phyloP scores from a whole-genome alignment of 148 eudicot species.

The Talinum fruticosum region DNA sequence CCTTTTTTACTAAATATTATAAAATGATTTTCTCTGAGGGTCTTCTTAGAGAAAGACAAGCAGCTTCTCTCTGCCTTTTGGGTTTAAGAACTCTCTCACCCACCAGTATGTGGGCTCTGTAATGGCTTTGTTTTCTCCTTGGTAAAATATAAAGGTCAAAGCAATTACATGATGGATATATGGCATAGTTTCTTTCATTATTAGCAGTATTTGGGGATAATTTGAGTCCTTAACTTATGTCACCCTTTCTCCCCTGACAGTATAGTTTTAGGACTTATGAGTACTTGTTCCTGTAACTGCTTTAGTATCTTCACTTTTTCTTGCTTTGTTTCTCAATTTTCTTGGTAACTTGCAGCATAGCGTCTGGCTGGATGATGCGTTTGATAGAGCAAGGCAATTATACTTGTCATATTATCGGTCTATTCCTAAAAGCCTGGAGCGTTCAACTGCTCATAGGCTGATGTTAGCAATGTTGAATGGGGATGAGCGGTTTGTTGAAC shows the following conservation, averaged over 20 bases:
- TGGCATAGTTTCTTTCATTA: neutral
- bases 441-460: conserved; percentile 94
- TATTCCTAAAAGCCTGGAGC: conserved; percentile 97
- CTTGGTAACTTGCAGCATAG: conserved; percentile 75
- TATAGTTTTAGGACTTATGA: neutral
- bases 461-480: conserved; percentile 93
- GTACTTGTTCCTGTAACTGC: neutral
- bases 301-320: conserved; percentile 1
- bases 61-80: neutral
- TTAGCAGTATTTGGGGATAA: neutral
- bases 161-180: neutral
- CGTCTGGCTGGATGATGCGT: conserved; percentile 99
- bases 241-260: neutral
- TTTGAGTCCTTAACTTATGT: conserved; percentile 3
- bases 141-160: neutral
- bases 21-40: neutral
- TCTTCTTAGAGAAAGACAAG: neutral
- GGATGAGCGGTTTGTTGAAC: conserved; percentile 97
- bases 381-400: conserved; percentile 91
- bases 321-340: neutral
- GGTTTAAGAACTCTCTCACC: neutral
- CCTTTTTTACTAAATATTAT: too few relatives aligned
- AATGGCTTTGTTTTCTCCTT: neutral
- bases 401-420: conserved; percentile 95
- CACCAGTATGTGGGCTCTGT: neutral